Percentiles rank a stretch among this genome's conserved stretches.
Evolutionary conservation across 1,139 yeast genomes (phyloP).

Genomic region (Protomyces lactucae-debilis): DNA sequence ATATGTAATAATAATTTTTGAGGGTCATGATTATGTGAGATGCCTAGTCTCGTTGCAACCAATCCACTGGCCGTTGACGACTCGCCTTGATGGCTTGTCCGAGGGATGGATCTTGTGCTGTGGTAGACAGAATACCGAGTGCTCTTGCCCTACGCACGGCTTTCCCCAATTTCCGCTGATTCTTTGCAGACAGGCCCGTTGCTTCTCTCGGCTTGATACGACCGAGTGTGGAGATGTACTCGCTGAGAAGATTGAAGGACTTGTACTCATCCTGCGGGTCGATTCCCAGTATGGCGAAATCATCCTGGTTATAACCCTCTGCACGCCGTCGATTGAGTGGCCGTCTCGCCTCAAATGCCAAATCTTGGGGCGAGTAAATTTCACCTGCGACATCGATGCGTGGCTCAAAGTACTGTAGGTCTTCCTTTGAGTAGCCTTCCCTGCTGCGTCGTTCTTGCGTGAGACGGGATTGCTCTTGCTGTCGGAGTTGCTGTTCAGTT

Average conservation of each 20-base stretch:
- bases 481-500: not conserved
- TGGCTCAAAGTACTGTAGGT: slow-evolving; percentile 6
- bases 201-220: slow-evolving; percentile 28
- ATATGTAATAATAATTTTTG: not conserved
- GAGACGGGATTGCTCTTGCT: not conserved
- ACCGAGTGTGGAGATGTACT: slow-evolving; percentile 29
- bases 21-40: not conserved
- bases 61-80: not conserved
- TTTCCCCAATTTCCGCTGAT: slow-evolving; percentile 16
- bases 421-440: slow-evolving; percentile 4
- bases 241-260: slow-evolving; percentile 14
- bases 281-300: slow-evolving; percentile 2
- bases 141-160: slow-evolving; percentile 54
- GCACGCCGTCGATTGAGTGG: slow-evolving; percentile 6
- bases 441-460: not conserved
- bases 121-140: slow-evolving; percentile 59
- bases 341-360: slow-evolving; percentile 19
- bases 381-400: not conserved
- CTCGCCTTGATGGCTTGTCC: not conserved
- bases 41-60: not conserved
- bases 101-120: slow-evolving; percentile 14
- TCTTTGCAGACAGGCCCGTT: slow-evolving; percentile 27
- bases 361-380: slow-evolving; percentile 7
- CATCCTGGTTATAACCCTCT: not conserved
- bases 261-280: slow-evolving; percentile 23